Percentiles rank a stretch among this genome's conserved stretches.
Conservation (phyloP, 192 early-diverging fungal genomes). For the Helicostylum pulchrum region DNA sequence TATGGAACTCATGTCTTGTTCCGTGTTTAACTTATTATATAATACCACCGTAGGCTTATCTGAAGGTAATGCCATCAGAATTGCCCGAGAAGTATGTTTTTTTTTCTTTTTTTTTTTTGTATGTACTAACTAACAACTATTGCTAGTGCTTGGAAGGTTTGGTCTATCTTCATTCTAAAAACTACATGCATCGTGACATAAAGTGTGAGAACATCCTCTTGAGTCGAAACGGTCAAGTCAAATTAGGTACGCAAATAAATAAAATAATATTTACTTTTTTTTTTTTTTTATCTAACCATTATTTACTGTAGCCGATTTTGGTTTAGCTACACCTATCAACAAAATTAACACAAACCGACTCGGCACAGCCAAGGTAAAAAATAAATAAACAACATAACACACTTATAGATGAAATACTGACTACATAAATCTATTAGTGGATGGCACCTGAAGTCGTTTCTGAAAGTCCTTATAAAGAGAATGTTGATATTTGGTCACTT, state of each 20-base stretch:
- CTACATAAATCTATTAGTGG: constrained; percentile 18
- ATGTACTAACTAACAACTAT: background rate
- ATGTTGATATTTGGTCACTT: constrained; percentile 48
- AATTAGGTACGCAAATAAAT: constrained; percentile 33
- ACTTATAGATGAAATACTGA: too few species aligned
- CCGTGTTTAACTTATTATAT: constrained; percentile 36
- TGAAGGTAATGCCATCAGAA: constrained; percentile 36
- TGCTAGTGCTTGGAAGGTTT: constrained; percentile 37
- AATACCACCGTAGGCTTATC: constrained; percentile 37
- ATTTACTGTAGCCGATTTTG: constrained; percentile 26
- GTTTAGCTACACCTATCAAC: constrained; percentile 27
- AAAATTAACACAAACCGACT: constrained; percentile 23
- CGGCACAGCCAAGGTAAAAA: constrained; percentile 35
- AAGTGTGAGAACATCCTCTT: constrained; percentile 47
- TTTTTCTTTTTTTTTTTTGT: background rate
- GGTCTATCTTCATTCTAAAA: constrained; percentile 40
- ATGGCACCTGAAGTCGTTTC: constrained; percentile 48
- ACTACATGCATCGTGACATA: constrained; percentile 50
- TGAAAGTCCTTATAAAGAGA: constrained; percentile 40
- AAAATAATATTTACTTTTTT: background rate
- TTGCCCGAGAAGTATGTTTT: constrained; percentile 33
- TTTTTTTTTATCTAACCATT: background rate
- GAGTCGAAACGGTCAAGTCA: constrained; percentile 35
- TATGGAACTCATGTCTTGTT: constrained; percentile 42
- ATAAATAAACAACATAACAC: background rate